Evolutionary conservation across 1,284 basidiomycete species (phyloP), one percentile per base, ranked within the genome.

Genomic region (Cryptococcus sp.): DNA sequence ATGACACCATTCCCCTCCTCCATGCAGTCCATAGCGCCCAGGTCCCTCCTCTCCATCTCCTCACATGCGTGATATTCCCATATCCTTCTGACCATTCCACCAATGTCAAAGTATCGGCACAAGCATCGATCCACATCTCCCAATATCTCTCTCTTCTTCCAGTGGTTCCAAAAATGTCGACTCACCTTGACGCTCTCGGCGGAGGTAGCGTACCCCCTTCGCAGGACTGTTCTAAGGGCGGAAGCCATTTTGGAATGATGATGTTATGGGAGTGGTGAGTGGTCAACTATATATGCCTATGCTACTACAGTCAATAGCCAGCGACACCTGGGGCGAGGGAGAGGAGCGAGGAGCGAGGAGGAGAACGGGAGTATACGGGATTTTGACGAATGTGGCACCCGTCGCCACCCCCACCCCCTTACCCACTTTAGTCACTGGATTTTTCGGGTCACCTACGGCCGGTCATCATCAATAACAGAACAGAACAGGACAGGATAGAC

Each of bases 141-240:
- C 31, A 31, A 22, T 12, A 11, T 18, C 23, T 18, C n/a, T 7
- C 22, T 23, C 44, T 26, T 24, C 3, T 21, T 3, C 32, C 7
- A 24, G 5, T 18, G 25, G n/a, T n/a, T 6, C 3, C 39, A 47
- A 23, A 5, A 26, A 12, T 14, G 11, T 10, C 46, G 22, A 61
- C 69, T 45, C 53, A 73, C 70, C 68, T 74, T 74, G 60, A 72
- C 62, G 48, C 60, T 43, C 31, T 61, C 37, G 35, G 65, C 52
- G 47, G 70, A 65, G 51, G 69, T 64, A 46, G 72, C 72, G 59
- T 74, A 72, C 43, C 72, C 71, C 57, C 72, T 63, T 47, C 59
- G 55, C 54, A 68, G 54, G 54, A 67, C 48, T 25, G 58, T 60
- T 53, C 72, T 57, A 50, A 68, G 54, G 46, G 59, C 64, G 53